Conservation (phyloP, 139 green algal species). For the Asterochloris sp. region DNA sequence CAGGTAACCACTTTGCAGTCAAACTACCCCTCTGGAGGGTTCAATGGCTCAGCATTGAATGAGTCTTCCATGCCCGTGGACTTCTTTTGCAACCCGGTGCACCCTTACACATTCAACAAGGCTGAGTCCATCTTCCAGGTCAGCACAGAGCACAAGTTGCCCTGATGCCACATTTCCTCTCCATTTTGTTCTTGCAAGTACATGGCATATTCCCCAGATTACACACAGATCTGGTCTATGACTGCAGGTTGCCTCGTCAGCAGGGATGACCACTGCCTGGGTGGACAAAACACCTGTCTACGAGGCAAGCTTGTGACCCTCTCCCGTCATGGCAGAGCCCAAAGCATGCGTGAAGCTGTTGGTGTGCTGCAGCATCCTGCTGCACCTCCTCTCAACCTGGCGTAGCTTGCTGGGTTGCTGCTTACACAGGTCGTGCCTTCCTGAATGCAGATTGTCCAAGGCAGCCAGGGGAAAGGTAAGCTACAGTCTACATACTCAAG, state of each 20-base stretch:
- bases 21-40: neutral
- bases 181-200: neutral
- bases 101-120: neutral
- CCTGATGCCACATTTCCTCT: neutral
- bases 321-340: too few relatives aligned
- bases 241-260: neutral
- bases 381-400: too few relatives aligned
- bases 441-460: too few relatives aligned
- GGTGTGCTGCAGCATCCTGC: too few relatives aligned
- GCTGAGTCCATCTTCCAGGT: slow-evolving; percentile 12
- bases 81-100: neutral
- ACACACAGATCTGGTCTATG: neutral
- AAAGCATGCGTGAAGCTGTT: too few relatives aligned
- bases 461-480: too few relatives aligned
- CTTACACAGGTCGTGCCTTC: too few relatives aligned
- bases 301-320: neutral
- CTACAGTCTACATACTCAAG: too few relatives aligned
- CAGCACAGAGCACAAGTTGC: neutral
- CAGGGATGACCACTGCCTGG: slow-evolving; percentile 12
- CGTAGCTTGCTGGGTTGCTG: too few relatives aligned
- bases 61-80: slow-evolving; percentile 1
- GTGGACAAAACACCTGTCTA: slow-evolving; percentile 6
- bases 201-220: neutral
- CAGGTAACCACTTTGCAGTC: neutral
- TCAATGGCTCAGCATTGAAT: slow-evolving; percentile 12